Evolutionary conservation across 2,329 filamentous ascomycete species (phyloP).

Genomic region (Ascochyta rabiei): DNA sequence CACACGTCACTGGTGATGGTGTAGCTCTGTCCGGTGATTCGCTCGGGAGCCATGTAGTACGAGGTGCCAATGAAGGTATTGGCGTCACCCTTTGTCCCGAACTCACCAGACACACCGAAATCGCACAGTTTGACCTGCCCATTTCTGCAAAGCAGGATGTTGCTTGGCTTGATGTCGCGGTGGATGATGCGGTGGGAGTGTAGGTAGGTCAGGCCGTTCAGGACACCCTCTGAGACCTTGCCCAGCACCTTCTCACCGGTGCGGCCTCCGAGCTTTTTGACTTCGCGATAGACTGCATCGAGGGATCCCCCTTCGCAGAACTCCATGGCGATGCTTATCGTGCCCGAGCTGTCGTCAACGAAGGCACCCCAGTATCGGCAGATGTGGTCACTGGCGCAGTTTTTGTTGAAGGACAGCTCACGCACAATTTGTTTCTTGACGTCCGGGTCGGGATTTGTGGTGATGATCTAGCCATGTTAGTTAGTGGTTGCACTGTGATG

Average conservation of each 20-base stretch:
- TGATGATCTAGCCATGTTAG: slow-evolving; percentile 71
- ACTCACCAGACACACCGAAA: slow-evolving; percentile 96
- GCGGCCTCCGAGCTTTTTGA: slow-evolving; percentile 90
- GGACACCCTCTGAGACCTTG: slow-evolving; percentile 93
- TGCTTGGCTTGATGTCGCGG: slow-evolving; percentile 97
- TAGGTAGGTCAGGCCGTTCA: slow-evolving; percentile 92
- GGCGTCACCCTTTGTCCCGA: slow-evolving; percentile 96
- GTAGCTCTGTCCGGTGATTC: slow-evolving; percentile 96
- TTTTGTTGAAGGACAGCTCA: slow-evolving; percentile 97
- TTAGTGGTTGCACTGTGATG: slow-evolving; percentile 16
- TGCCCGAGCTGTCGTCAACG: slow-evolving; percentile 92
- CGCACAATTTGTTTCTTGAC: slow-evolving; percentile 98
- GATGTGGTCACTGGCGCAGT: slow-evolving; percentile 93
- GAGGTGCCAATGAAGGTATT: slow-evolving; percentile 99
- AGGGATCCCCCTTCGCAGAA: slow-evolving; percentile 97
- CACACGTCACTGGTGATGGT: slow-evolving; percentile 99
- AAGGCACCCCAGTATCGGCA: slow-evolving; percentile 98
- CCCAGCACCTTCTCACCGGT: slow-evolving; percentile 97
- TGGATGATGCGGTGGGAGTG: slow-evolving; percentile 97
- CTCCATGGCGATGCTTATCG: slow-evolving; percentile 98
- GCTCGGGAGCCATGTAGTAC: slow-evolving; percentile 99
- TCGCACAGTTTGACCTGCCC: slow-evolving; percentile 98
- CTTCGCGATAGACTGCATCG: slow-evolving; percentile 96
- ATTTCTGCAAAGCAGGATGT: slow-evolving; percentile 85
- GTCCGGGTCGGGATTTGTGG: slow-evolving; percentile 95